phyloP scores from a whole-genome alignment of 768 basidiomycete species.

The Mycena olivaceomarginata region DNA sequence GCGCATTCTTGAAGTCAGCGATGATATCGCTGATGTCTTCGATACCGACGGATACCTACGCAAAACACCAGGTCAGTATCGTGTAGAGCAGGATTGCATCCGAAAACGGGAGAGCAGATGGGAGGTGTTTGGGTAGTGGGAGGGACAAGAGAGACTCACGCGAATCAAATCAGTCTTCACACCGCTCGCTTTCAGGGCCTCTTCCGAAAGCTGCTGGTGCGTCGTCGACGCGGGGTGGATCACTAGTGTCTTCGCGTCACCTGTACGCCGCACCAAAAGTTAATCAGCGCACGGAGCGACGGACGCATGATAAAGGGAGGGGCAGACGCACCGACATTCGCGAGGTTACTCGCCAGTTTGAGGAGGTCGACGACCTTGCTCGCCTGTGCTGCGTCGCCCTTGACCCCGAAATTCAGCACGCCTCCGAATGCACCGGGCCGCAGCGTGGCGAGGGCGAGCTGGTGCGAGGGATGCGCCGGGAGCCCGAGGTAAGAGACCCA shows the following conservation, averaged over 20 bases:
- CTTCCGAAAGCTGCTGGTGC: slow-evolving; percentile 70
- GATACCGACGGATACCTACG: slow-evolving; percentile 31
- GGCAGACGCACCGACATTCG: slow-evolving; percentile 48
- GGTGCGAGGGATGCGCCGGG: slow-evolving; percentile 56
- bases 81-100: too few relatives aligned
- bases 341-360: slow-evolving; percentile 57
- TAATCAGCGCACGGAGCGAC: neutral
- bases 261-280: neutral
- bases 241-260: slow-evolving; percentile 60
- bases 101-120: too few relatives aligned
- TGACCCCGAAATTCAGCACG: slow-evolving; percentile 62
- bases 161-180: slow-evolving; percentile 76
- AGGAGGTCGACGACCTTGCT: slow-evolving; percentile 59
- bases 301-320: neutral
- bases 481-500: slow-evolving; percentile 66
- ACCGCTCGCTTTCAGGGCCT: slow-evolving; percentile 69
- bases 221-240: slow-evolving; percentile 78
- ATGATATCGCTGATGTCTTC: slow-evolving; percentile 33
- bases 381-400: slow-evolving; percentile 50
- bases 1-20: slow-evolving; percentile 30
- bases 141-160: slow-evolving; percentile 52
- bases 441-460: slow-evolving; percentile 53
- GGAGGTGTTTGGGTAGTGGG: neutral
- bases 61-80: too few relatives aligned
- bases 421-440: slow-evolving; percentile 57